Base-by-base conservation (phyloP, 768 basidiomycete genomes). In the Punctularia strigosozonata region DNA sequence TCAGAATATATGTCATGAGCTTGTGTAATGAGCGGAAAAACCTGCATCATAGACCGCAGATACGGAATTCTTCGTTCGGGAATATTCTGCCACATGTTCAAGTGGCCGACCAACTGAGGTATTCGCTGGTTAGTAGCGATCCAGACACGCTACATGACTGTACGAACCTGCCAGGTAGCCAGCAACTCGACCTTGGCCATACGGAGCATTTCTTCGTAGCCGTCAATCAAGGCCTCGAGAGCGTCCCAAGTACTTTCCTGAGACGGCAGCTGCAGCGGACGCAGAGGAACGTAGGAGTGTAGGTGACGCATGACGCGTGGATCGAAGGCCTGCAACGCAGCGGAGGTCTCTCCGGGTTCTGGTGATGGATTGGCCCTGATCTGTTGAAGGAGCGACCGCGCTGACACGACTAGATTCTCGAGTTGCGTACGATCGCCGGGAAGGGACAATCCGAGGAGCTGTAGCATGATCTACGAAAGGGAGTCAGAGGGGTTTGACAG, bases 221-320 rank as follows among this genome's bases (percentile, higher is more conserved):
- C 75, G 28, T 75, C 67, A 13, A 86, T 48, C 20, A 81, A 50
- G 1, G 49, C 53, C 5, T 63, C 54, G 2, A 84, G 46, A 1
- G 63, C 59, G 20, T 65, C 47, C 73, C 79, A 87, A 0, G 68
- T 71, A 2, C 63, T 52, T 22, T 67, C 59, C 34, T 68, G 58
- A 4, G 67, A 47, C 0, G 74, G 73, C 1, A 77, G 49, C 19
- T 63, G 58, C 6, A 84, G 58, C 4, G 74, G 58, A n/a, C 79
- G 73, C 15, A 82, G 69, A 0, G 85, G 85, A 46, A 82, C 71
- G 40, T 71, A 73, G 22, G 74, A 77, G 33, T 73, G 74, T 2
- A 88, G 62, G 20, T 68, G 64, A n/a, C 83, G 75, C 2, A 74
- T 69, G 34, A 84, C 70, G 37, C 68, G 63, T 0, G 80, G 75